A percentile compares a stretch with the other conserved stretches of the same genome.
phyloP scores from a whole-genome alignment of 108 stramenopile species.

The Cyclotella sp. region DNA sequence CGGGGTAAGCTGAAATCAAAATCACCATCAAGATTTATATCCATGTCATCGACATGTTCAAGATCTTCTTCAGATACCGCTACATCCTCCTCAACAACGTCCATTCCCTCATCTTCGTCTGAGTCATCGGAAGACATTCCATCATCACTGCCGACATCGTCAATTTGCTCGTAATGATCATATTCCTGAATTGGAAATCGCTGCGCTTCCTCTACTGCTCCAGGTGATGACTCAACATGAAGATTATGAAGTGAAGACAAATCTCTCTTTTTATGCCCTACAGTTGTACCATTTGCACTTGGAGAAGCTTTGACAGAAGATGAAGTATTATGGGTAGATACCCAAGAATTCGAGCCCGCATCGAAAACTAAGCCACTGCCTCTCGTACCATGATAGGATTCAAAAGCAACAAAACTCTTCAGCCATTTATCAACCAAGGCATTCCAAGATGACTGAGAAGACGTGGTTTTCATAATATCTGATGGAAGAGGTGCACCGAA shows the following conservation, averaged over 20 bases:
- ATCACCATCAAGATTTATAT: constrained; percentile 39
- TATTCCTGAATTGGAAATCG: constrained; percentile 9
- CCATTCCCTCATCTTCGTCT: constrained; percentile 66
- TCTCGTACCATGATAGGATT: constrained; percentile 78
- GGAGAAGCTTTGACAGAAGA: constrained; percentile 6
- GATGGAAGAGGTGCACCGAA: constrained; percentile 82
- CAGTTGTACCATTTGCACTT: background rate
- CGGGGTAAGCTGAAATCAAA: constrained; percentile 3
- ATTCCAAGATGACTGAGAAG: constrained; percentile 48
- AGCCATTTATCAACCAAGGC: constrained; percentile 74
- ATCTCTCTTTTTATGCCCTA: constrained; percentile 8
- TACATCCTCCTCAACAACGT: constrained; percentile 49
- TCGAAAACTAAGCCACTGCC: constrained; percentile 60
- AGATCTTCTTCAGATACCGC: constrained; percentile 43
- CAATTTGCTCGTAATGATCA: constrained; percentile 15
- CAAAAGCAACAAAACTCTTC: constrained; percentile 54
- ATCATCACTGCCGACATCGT: constrained; percentile 36
- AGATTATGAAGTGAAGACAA: constrained; percentile 31
- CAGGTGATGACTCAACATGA: constrained; percentile 48
- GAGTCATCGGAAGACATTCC: constrained; percentile 14
- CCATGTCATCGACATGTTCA: constrained; percentile 50
- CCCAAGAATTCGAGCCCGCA: constrained; percentile 37
- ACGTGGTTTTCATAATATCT: constrained; percentile 39
- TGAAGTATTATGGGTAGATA: background rate
- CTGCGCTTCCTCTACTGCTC: constrained; percentile 50